Conservation (phyloP, 768 basidiomycete genomes). For the Calocera cornea region DNA sequence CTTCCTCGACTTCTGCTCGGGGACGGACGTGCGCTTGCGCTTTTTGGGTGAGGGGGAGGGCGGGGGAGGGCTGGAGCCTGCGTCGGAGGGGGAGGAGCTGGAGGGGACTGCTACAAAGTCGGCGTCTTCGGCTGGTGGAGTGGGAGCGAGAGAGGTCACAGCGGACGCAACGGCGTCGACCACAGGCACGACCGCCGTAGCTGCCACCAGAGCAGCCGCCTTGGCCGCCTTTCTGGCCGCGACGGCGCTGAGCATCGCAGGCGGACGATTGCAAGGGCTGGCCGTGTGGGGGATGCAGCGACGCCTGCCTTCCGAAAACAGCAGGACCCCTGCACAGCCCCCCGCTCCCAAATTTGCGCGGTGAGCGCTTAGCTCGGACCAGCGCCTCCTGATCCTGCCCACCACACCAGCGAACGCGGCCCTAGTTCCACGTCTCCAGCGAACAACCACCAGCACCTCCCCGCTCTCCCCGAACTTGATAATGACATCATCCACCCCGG, state of each 20-base stretch:
- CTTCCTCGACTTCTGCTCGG: background rate
- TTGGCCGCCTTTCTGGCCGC: conserved; percentile 53
- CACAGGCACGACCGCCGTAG: background rate
- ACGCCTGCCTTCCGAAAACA: background rate
- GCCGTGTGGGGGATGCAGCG: background rate
- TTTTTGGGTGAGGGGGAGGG: background rate
- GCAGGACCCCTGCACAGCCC: conserved; percentile 4
- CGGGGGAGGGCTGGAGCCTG: background rate
- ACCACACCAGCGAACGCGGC: too few species aligned
- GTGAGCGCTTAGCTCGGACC: background rate
- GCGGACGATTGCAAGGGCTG: background rate
- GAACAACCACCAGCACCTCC: too few species aligned
- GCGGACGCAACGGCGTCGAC: background rate
- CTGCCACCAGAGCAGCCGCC: background rate
- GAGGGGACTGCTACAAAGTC: background rate
- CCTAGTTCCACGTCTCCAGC: too few species aligned
- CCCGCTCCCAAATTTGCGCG: background rate
- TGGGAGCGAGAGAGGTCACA: conserved; percentile 20
- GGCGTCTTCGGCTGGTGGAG: background rate
- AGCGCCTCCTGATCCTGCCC: background rate
- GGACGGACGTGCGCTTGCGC: background rate
- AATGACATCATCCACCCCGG: background rate
- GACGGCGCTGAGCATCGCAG: conserved; percentile 48
- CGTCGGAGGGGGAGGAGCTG: background rate
- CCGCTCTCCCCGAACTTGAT: too few species aligned